Percentiles rank a stretch among this genome's conserved stretches.
These are phyloP conservation scores for Aspergillus coremiiformis DNA, from an alignment of 495 filamentous ascomycete genomes.

Conservation along the genomic window DNA sequence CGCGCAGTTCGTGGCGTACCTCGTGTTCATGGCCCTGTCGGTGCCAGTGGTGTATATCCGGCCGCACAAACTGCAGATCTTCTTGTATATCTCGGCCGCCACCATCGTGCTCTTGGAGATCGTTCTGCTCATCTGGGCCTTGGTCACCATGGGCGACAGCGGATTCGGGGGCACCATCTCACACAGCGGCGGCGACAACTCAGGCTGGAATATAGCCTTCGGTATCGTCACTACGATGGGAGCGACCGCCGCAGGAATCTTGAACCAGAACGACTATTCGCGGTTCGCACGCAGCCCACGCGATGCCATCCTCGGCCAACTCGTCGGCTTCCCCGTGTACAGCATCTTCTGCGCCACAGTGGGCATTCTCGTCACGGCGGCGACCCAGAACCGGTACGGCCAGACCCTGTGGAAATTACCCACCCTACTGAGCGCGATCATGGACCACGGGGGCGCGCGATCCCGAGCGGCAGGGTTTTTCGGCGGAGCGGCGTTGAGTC, in stretches of 20 bases:
- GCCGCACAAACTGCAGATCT: constrained; percentile 10
- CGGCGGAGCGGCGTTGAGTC: constrained; percentile 32
- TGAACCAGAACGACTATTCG: constrained; percentile 21
- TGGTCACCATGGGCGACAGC: constrained; percentile 10
- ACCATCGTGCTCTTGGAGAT: constrained; percentile 10
- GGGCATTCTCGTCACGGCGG: constrained; percentile 33
- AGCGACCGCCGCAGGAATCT: constrained; percentile 15
- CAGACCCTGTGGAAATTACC: constrained; percentile 35
- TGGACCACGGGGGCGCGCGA: constrained; percentile 21
- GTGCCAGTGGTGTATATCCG: constrained; percentile 13
- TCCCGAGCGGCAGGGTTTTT: constrained; percentile 39
- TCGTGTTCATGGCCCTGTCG: constrained; percentile 16
- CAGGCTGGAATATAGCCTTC: constrained; percentile 15
- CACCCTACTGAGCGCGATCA: constrained; percentile 26
- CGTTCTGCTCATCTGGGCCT: constrained; percentile 9
- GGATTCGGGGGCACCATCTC: constrained; percentile 11
- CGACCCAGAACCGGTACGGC: constrained; percentile 28
- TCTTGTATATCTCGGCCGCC: constrained; percentile 11
- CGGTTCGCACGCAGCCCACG: constrained; percentile 17
- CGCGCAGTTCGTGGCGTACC: constrained; percentile 19
- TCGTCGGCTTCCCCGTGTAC: constrained; percentile 13
- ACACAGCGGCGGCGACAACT: background rate
- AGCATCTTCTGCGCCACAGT: constrained; percentile 26
- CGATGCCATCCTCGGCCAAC: constrained; percentile 17
- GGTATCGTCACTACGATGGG: constrained; percentile 16